These are phyloP conservation scores for Tricharina praecox DNA, from an alignment of 495 filamentous ascomycete species.

Conservation along the genomic window DNA sequence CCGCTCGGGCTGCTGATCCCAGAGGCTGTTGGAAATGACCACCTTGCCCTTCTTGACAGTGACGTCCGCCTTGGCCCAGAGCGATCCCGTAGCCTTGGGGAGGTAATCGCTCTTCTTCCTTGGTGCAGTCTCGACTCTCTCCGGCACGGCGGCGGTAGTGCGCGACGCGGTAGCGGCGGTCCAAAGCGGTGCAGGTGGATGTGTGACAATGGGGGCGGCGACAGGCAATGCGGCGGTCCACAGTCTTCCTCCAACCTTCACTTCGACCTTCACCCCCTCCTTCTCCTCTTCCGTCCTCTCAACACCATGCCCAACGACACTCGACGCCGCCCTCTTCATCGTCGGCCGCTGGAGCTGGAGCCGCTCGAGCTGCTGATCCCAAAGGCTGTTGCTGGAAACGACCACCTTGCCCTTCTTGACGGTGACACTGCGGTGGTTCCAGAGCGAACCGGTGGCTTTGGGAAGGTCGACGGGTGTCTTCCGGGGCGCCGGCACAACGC, in stretches of 20 bases:
- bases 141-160: constrained; percentile 18
- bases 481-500: constrained; percentile 9
- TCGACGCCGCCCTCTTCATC: neutral
- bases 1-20: neutral
- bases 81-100: constrained; percentile 1
- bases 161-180: constrained; percentile 16
- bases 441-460: constrained; percentile 14
- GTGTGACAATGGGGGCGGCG: neutral
- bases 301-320: neutral
- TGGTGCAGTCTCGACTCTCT: constrained; percentile 2
- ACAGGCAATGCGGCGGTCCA: neutral
- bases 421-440: constrained; percentile 6
- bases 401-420: constrained; percentile 5
- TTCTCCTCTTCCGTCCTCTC: neutral
- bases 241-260: constrained; percentile 1
- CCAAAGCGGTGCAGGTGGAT: constrained; percentile 13
- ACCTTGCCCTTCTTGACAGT: constrained; percentile 4
- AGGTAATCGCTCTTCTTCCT: neutral
- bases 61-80: neutral
- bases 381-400: neutral
- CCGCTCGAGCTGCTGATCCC: neutral
- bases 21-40: neutral
- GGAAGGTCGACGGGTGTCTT: constrained; percentile 6
- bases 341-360: neutral
- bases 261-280: neutral